Evolutionary conservation across 2,329 filamentous ascomycete genomes (phyloP).

Genomic region (Trichoderma simmonsii): DNA sequence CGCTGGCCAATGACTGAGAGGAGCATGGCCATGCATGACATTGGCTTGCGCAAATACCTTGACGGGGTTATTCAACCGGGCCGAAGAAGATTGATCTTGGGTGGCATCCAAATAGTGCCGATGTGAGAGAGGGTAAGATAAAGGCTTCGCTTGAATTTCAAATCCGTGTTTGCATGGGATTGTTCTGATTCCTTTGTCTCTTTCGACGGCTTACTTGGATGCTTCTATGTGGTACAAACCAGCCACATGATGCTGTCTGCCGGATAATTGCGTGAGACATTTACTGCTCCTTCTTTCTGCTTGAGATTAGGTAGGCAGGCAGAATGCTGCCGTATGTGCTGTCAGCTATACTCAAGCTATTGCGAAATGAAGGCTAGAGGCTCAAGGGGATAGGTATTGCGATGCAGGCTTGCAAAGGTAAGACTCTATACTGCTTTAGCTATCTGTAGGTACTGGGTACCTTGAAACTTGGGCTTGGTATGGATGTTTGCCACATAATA

Average conservation of each 20-base stretch:
- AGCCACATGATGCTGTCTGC: not conserved
- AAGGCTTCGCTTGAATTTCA: not conserved
- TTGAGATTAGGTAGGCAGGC: not conserved
- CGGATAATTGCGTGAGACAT: not conserved
- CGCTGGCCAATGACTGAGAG: conserved; percentile 26
- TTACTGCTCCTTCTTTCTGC: not conserved
- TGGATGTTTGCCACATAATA: not conserved
- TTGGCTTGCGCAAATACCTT: not conserved
- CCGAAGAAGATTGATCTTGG: not conserved
- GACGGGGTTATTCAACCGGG: not conserved
- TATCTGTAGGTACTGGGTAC: not conserved
- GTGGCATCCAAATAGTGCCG: not conserved
- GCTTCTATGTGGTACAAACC: not conserved
- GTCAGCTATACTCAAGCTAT: not conserved
- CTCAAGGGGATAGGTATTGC: not conserved
- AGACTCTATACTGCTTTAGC: not conserved
- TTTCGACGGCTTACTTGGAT: not conserved
- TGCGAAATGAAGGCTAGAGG: not conserved
- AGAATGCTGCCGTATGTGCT: not conserved
- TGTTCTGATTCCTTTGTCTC: not conserved
- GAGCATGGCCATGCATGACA: conserved; percentile 6
- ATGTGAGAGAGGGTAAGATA: not conserved
- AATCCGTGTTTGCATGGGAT: not conserved
- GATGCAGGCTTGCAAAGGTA: not conserved
- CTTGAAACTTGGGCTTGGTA: not conserved